These are phyloP conservation scores for Annulohypoxylon bovei DNA, from an alignment of 495 filamentous ascomycete species.

Conservation along the genomic window DNA sequence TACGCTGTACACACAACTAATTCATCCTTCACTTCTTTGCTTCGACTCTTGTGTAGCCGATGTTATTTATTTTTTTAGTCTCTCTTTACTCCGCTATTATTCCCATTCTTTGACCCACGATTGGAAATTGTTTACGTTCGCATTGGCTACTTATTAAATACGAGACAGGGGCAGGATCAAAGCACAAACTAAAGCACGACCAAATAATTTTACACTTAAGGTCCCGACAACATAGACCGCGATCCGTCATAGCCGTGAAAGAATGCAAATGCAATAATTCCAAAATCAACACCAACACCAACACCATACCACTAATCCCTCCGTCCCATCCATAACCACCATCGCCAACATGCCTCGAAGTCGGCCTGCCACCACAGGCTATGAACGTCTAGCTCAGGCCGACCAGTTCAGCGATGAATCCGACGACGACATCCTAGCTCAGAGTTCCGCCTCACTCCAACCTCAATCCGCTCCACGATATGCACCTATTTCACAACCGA, in stretches of 20 bases:
- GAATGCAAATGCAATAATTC: constrained; percentile 34
- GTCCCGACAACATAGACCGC: not conserved
- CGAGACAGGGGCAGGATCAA: constrained; percentile 36
- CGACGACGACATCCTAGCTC: constrained; percentile 68
- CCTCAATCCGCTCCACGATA: constrained; percentile 73
- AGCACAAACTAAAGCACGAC: not conserved
- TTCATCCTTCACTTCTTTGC: constrained; percentile 1
- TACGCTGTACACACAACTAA: not conserved
- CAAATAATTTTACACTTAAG: constrained; percentile 13
- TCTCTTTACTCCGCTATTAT: constrained; percentile 23
- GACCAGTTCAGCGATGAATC: constrained; percentile 86
- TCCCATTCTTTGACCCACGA: constrained; percentile 26
- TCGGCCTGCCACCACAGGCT: constrained; percentile 84
- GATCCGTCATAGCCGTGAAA: constrained; percentile 1
- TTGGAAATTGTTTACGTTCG: constrained; percentile 22
- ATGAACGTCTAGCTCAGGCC: constrained; percentile 90
- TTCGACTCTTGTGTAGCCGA: not conserved
- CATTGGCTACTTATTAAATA: constrained; percentile 32
- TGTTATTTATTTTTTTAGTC: constrained; percentile 17
- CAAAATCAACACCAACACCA: not conserved
- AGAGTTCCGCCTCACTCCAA: constrained; percentile 63
- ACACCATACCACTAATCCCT: constrained; percentile 1
- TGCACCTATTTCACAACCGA: constrained; percentile 70
- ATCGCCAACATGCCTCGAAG: constrained; percentile 50
- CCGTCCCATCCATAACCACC: not conserved